Evolutionary conservation across 176 grass and related monocot genomes (phyloP).

Genomic region (Calamus simplicifolius): DNA sequence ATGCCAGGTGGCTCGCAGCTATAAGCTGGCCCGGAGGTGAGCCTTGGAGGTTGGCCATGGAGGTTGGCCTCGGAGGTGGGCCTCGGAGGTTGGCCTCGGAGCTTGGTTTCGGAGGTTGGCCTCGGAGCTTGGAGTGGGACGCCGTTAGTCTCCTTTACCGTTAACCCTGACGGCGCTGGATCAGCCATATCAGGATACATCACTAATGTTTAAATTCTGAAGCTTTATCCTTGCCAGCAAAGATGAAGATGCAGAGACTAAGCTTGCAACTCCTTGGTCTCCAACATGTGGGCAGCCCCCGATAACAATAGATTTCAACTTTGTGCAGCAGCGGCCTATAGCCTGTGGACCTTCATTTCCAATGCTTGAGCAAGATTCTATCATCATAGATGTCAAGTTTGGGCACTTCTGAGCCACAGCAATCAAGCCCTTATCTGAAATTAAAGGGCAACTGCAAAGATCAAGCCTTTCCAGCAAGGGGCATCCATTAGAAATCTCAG

Average conservation of each 20-base stretch:
- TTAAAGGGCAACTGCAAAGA: constrained; percentile 49
- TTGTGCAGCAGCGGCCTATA: constrained; percentile 48
- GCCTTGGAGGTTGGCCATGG: too few relatives aligned
- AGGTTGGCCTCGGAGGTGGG: too few relatives aligned
- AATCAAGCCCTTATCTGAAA: constrained; percentile 72
- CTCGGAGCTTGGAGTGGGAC: too few relatives aligned
- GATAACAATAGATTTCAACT: constrained; percentile 61
- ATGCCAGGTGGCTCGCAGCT: too few relatives aligned
- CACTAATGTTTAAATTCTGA: constrained; percentile 65
- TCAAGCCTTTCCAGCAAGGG: constrained; percentile 63
- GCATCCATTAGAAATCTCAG: constrained; percentile 70
- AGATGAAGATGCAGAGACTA: constrained; percentile 42
- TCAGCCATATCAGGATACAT: too few relatives aligned
- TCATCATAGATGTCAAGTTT: constrained; percentile 36
- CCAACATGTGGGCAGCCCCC: constrained; percentile 57
- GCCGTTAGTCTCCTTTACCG: too few relatives aligned
- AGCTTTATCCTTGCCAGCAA: constrained; percentile 63
- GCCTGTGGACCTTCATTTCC: constrained; percentile 50
- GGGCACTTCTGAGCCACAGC: constrained; percentile 47
- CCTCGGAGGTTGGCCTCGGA: too few relatives aligned
- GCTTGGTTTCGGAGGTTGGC: too few relatives aligned
- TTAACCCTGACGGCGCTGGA: too few relatives aligned
- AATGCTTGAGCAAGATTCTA: constrained; percentile 55
- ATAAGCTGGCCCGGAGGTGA: too few relatives aligned
- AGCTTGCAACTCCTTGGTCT: constrained; percentile 60